phyloP scores from a whole-genome alignment of 306 rosid genomes.

The Rosa multiflora region DNA sequence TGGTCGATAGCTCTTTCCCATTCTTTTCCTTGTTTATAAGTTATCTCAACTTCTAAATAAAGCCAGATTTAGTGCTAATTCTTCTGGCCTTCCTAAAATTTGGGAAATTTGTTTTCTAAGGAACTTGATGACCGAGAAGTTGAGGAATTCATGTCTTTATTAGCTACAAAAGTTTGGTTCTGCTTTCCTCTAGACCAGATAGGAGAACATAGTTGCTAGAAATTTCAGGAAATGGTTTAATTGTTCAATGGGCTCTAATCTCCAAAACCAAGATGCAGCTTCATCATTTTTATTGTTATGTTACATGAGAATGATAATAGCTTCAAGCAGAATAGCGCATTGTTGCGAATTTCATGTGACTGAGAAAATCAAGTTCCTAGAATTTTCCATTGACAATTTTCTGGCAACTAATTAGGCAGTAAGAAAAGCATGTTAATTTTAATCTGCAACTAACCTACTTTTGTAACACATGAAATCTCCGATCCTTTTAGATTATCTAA shows the following conservation, averaged over 20 bases:
- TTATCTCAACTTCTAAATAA: not conserved
- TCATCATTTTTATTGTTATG: not conserved
- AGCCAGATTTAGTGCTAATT: not conserved
- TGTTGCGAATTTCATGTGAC: not conserved
- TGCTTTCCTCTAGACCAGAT: not conserved
- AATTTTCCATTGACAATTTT: not conserved
- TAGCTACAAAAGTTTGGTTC: not conserved
- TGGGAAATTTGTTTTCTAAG: not conserved
- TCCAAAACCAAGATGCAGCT: not conserved
- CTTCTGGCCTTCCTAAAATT: not conserved
- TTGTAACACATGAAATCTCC: not conserved
- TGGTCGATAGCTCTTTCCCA: not conserved
- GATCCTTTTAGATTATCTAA: not conserved
- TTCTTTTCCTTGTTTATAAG: not conserved
- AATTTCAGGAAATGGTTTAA: not conserved
- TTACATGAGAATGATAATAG: not conserved
- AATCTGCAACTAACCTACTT: not conserved
- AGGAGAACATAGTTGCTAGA: not conserved
- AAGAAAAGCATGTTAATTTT: not conserved
- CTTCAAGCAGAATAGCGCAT: not conserved
- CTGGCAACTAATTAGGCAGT: not conserved
- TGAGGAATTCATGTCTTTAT: not conserved
- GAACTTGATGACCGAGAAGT: not conserved
- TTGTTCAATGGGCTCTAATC: not conserved
- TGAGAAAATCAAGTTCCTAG: not conserved